Conservation (phyloP, 805 yeast species). For the Wickerhamiella slavikovae region DNA sequence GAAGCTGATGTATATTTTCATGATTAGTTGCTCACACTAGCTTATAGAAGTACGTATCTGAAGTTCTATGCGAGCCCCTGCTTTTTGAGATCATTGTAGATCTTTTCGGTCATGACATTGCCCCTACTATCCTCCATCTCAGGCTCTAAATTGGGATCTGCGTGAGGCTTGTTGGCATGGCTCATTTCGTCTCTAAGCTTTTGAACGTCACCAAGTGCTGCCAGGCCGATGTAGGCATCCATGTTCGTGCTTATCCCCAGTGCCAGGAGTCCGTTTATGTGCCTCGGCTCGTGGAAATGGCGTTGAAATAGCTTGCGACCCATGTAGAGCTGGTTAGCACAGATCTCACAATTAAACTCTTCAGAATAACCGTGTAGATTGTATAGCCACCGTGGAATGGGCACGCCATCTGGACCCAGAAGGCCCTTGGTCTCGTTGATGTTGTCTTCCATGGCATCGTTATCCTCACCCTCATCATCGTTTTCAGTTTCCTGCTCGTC, state of each 20-base stretch:
- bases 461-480: constrained; percentile 12
- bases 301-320: constrained; percentile 54
- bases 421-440: constrained; percentile 41
- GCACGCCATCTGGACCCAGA: constrained; percentile 71
- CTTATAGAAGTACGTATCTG: constrained; percentile 81
- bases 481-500: constrained; percentile 14
- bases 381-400: constrained; percentile 86
- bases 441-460: constrained; percentile 18
- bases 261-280: constrained; percentile 49
- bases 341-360: constrained; percentile 61
- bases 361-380: constrained; percentile 71
- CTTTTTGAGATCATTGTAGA: constrained; percentile 64
- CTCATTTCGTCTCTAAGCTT: constrained; percentile 25
- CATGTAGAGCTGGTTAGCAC: constrained; percentile 51
- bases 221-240: constrained; percentile 39
- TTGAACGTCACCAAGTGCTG: constrained; percentile 44
- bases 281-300: constrained; percentile 58
- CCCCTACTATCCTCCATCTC: constrained; percentile 90
- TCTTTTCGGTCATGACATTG: constrained; percentile 70
- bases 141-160: constrained; percentile 27
- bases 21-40: constrained; percentile 64
- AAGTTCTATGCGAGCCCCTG: constrained; percentile 86
- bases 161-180: constrained; percentile 19
- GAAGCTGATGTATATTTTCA: constrained; percentile 57
- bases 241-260: constrained; percentile 42